Percentiles rank a stretch among this genome's conserved stretches.
These are phyloP conservation scores for Emydomyces testavorans DNA, from an alignment of 2,329 filamentous ascomycete genomes.

Conservation along the genomic window DNA sequence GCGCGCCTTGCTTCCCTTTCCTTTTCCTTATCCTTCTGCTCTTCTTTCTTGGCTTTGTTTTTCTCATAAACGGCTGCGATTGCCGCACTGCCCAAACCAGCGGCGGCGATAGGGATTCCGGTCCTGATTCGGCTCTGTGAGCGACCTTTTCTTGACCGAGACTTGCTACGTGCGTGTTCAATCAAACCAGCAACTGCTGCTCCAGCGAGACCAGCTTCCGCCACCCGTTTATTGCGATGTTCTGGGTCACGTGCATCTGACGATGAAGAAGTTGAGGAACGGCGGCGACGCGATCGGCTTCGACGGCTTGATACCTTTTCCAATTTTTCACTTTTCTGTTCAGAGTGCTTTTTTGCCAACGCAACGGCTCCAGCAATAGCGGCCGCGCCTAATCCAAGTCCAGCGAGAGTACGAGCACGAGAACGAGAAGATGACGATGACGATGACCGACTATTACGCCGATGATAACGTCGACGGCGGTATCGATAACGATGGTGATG, in stretches of 20 bases:
- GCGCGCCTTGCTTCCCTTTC: slow-evolving; percentile 26
- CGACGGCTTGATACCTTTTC: slow-evolving; percentile 32
- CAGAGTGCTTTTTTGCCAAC: slow-evolving; percentile 43
- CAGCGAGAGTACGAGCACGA: slow-evolving; percentile 43
- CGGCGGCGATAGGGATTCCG: slow-evolving; percentile 49
- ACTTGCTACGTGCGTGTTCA: slow-evolving; percentile 47
- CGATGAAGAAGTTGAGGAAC: slow-evolving; percentile 22
- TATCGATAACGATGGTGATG: slow-evolving; percentile 27
- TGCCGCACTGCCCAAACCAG: slow-evolving; percentile 50
- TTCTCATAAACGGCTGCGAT: slow-evolving; percentile 52
- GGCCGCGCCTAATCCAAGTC: slow-evolving; percentile 42
- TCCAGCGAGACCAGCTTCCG: slow-evolving; percentile 50
- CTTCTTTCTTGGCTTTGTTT: slow-evolving; percentile 47
- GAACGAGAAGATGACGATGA: slow-evolving; percentile 41
- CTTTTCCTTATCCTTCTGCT: slow-evolving; percentile 33
- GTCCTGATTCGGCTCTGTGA: slow-evolving; percentile 46
- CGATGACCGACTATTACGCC: slow-evolving; percentile 24
- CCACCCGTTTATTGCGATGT: slow-evolving; percentile 48
- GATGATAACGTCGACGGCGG: slow-evolving; percentile 14
- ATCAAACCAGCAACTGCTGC: slow-evolving; percentile 52
- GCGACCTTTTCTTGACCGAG: slow-evolving; percentile 40
- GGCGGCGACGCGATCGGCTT: slow-evolving; percentile 37
- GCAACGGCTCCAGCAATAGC: slow-evolving; percentile 51
- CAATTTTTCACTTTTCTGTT: slow-evolving; percentile 38
- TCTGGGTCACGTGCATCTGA: slow-evolving; percentile 30